These are phyloP conservation scores for Russula griseocarnosa DNA, from an alignment of 768 basidiomycete species.

Conservation along the genomic window DNA sequence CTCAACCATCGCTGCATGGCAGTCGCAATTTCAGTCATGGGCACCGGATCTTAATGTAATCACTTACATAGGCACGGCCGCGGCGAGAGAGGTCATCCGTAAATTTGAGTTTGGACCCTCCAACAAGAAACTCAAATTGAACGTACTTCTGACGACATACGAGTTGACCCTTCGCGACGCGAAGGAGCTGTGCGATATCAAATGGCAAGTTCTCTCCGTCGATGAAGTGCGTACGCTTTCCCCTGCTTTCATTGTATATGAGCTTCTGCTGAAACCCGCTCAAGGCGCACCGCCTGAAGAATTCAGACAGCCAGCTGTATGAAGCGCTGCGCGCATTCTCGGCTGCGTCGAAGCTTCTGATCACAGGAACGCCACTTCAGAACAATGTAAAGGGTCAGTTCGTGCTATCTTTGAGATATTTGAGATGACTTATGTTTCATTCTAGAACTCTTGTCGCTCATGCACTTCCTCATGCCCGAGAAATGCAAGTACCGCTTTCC, in stretches of 20 bases:
- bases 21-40: slow-evolving; percentile 90
- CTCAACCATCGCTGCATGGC: slow-evolving; percentile 98
- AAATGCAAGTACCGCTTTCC: slow-evolving; percentile 58
- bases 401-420: slow-evolving; percentile 7
- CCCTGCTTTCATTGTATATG: slow-evolving; percentile 1
- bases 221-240: slow-evolving; percentile 68
- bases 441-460: slow-evolving; percentile 86
- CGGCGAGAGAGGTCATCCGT: slow-evolving; percentile 87
- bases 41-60: slow-evolving; percentile 96
- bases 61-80: slow-evolving; percentile 88
- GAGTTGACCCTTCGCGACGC: slow-evolving; percentile 90
- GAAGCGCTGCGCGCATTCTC: slow-evolving; percentile 88
- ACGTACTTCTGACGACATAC: slow-evolving; percentile 95
- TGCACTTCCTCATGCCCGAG: slow-evolving; percentile 99
- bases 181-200: slow-evolving; percentile 85
- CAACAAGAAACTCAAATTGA: slow-evolving; percentile 92
- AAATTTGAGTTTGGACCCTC: slow-evolving; percentile 86
- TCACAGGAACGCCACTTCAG: slow-evolving; percentile 96
- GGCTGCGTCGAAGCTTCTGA: slow-evolving; percentile 88
- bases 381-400: slow-evolving; percentile 94
- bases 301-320: slow-evolving; percentile 95
- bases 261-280: slow-evolving; percentile 7
- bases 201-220: slow-evolving; percentile 95
- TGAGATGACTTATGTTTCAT: slow-evolving; percentile 20
- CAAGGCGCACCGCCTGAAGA: slow-evolving; percentile 95